Evolutionary conservation across 176 grass and related monocot genomes (phyloP), one percentile per base, ranked within the genome.

Genomic region (Triticum turgidum): DNA sequence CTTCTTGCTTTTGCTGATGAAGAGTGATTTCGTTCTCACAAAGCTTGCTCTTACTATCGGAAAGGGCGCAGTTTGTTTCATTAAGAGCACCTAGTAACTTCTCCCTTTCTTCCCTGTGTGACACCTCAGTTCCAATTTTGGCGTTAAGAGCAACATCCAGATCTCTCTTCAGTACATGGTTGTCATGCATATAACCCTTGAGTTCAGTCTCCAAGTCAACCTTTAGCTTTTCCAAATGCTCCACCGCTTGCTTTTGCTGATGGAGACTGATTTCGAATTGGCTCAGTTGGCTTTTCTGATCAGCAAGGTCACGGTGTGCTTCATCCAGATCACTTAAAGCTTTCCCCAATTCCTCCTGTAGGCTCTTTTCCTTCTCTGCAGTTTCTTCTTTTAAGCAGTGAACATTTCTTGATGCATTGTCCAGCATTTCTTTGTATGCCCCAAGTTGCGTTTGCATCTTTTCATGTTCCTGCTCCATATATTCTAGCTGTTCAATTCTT

Each of bases 361-460:
- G 81, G n/a, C 1, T 59, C 20, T 79, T 91, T 89, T 98, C 96
- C 47, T 85, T 92, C 61, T 83, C 59, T 75, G 80, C 84, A 87
- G 82, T 67, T 79, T 89, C 83, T 67, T 86, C 92, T 87, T 91
- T 96, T 45, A 93, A 76, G 66, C 65, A 73, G 32, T 89, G 65
- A 87, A 87, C 70, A 83, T 87, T 82, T 73, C 52, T 89, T 70
- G 73, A 91, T 52, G 73, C 81, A 56, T 73, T 78, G 5, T 85
- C 86, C 38, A 92, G 78, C 93, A 90, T 92, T 83, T 84, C 82
- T 86, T 89, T 91, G 87, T 85, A 98, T 25, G 42, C 61, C 21
- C 80, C 87, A 41, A 98, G 58, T 65, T 91, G 86, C 80, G 21
- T 84, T 79, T 89, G 80, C 82, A 87, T 59, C 42, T 87, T 80